Base-by-base conservation (phyloP, 2,329 filamentous ascomycete genomes). In the Daldinia sp. region DNA sequence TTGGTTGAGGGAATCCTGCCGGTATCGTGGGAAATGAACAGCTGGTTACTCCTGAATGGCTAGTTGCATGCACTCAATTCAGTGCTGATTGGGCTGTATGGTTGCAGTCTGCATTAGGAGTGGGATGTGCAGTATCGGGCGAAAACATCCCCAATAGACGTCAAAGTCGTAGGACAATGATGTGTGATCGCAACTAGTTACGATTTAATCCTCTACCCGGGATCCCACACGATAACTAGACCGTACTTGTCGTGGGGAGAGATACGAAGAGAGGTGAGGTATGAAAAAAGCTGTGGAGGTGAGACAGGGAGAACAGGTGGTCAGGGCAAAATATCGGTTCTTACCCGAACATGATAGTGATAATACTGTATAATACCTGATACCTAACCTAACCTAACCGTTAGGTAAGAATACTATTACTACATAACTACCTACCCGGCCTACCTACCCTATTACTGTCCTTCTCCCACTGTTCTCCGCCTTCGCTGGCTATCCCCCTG, bases 11-110 rank as follows among this genome's bases (percentile, higher is more conserved):
- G 67, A 73, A 65, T 64, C 64, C 70, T 72, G 72, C 70, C 71
- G 72, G 67, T 73, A 73, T 73, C 71, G 73, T 74, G 72, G 67
- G 70, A 75, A 75, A 71, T 65, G 76, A 70, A 75, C 77, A 79
- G 75, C 76, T 79, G 77, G 76, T 75, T 70, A 73, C 68, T 74
- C 72, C 68, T 79, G 75, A 79, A 74, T 79, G 77, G 77, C 73
- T 74, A 72, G 63, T 66, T 72, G 72, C 73, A 73, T 71, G 72
- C 67, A 70, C 65, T 68, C 71, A 48, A 61, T 62, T 64, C 65
- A 61, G 69, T 63, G 73, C 70, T 78, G 76, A 78, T 78, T 78
- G 77, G 77, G 54, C 69, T 70, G 68, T 50, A 53, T 59, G 72
- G 70, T 63, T 67, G 69, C 70, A 75, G 68, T 73, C 73, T 78